Conservation (phyloP, 1,284 basidiomycete species). For the Rhodotorula sp. region DNA sequence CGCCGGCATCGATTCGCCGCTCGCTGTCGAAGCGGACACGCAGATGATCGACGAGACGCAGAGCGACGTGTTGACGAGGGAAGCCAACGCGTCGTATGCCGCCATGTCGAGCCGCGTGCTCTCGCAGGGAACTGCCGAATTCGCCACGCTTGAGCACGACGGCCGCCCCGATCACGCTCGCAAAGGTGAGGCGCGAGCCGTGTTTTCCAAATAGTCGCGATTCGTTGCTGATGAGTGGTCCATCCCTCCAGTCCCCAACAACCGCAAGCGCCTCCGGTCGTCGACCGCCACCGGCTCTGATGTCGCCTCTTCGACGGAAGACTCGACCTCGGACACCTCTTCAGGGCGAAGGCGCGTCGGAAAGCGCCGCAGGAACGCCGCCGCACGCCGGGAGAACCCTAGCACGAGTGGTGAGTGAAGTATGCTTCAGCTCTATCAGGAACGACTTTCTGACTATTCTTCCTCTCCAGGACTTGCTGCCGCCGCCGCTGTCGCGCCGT, state of each 20-base stretch:
- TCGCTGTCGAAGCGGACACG: neutral
- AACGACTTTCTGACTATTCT: too few species aligned
- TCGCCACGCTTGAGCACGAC: too few species aligned
- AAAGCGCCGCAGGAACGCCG: neutral
- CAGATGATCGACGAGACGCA: constrained; percentile 23
- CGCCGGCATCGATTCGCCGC: too few species aligned
- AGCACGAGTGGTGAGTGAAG: neutral
- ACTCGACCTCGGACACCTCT: neutral
- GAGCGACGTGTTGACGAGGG: constrained; percentile 1
- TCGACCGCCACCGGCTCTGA: neutral
- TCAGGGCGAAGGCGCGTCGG: neutral
- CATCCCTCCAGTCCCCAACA: too few species aligned
- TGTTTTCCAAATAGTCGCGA: too few species aligned
- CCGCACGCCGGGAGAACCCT: neutral
- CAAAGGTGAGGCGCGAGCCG: too few species aligned
- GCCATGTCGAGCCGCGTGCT: neutral
- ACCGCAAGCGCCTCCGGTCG: neutral
- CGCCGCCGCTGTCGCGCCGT: neutral
- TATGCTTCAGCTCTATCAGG: too few species aligned
- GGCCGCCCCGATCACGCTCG: too few species aligned
- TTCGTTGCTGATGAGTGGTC: too few species aligned
- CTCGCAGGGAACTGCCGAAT: neutral
- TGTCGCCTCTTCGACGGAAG: neutral
- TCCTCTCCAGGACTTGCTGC: neutral
- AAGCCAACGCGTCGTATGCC: neutral